Base-by-base conservation (phyloP, 148 eudicot genomes). In the Spergularia marina region DNA sequence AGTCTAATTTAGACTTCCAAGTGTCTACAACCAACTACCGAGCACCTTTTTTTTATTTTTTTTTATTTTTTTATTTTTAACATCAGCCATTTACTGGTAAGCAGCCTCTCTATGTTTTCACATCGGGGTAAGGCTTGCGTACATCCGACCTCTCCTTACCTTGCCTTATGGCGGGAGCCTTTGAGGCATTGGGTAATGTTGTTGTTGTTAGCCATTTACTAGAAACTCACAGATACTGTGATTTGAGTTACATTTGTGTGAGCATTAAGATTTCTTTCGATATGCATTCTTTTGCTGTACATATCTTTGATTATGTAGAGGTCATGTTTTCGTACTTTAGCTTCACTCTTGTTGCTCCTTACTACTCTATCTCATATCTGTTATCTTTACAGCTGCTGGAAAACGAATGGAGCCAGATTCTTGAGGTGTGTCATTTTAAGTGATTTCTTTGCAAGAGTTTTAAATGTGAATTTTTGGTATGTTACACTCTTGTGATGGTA, bases 351-450 rank as follows among this genome's bases (percentile, higher is more conserved):
- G 3, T 55, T 18, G 34, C 44, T 77, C 78, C 68, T 0, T 78
- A 41, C 23, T 21, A 13, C 21, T 40, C 12, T 77, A 8, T 72
- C 77, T 81, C 34, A 73, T 72, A 15, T 36, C 4, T 77, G 20
- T 54, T 79, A 75, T 77, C 25, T 53, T 84, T 85, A 34, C 87
- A 89, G 93, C 53, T 87, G 76, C 56, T 84, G 39, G 89, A 86
- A 75, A 82, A 72, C 66, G 90, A 89, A 18, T 89, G 93, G 90
- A 81, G 84, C 85, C 89, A 86, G 76, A 74, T 81, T 75, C 84
- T 89, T 78, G 93, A 89, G 90, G 93, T 89, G 67, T 16, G 93
- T 79, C 65, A 15, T 58, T 15, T 18, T 6, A 44, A 44, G 5
- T 44, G 8, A 6, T 44, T 44, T 5, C 10, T 44, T 44, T 44